Conservation (phyloP, 208 protist species). For the Trypanosoma scelopori region DNA sequence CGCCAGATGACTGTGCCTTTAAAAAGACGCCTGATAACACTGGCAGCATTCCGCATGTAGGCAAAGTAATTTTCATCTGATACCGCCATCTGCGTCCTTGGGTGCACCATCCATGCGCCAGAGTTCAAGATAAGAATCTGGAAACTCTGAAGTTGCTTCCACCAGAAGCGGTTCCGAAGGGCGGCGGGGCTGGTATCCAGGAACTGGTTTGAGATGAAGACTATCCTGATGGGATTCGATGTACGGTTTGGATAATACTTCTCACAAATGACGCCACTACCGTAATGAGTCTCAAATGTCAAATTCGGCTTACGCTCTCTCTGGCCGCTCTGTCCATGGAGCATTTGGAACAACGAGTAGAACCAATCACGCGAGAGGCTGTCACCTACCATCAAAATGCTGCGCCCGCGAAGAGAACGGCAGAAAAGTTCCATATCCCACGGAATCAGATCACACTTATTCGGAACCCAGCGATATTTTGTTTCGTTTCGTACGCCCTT, state of each 20-base stretch:
- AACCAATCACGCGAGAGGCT: slow-evolving; percentile 33
- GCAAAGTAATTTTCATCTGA: slow-evolving; percentile 16
- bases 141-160: slow-evolving; percentile 24
- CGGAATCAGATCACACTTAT: slow-evolving; percentile 26
- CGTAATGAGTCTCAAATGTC: slow-evolving; percentile 2
- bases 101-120: slow-evolving; percentile 30
- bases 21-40: slow-evolving; percentile 20
- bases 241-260: slow-evolving; percentile 26
- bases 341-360: slow-evolving; percentile 26
- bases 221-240: slow-evolving; percentile 23
- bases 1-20: slow-evolving; percentile 33
- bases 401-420: slow-evolving; percentile 17
- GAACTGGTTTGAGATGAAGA: slow-evolving; percentile 34
- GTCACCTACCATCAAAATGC: slow-evolving; percentile 34
- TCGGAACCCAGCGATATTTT: slow-evolving; percentile 28
- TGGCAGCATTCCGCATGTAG: slow-evolving; percentile 20
- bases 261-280: slow-evolving; percentile 26
- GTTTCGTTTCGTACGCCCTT: slow-evolving; percentile 17
- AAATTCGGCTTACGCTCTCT: slow-evolving; percentile 20
- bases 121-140: slow-evolving; percentile 27
- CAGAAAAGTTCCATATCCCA: slow-evolving; percentile 35
- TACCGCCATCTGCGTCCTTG: slow-evolving; percentile 10
- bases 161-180: slow-evolving; percentile 24
- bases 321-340: slow-evolving; percentile 22
- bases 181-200: neutral